Evolutionary conservation across 73 alveolate species (phyloP).

Genomic region (Symbiodinium pilosum): DNA sequence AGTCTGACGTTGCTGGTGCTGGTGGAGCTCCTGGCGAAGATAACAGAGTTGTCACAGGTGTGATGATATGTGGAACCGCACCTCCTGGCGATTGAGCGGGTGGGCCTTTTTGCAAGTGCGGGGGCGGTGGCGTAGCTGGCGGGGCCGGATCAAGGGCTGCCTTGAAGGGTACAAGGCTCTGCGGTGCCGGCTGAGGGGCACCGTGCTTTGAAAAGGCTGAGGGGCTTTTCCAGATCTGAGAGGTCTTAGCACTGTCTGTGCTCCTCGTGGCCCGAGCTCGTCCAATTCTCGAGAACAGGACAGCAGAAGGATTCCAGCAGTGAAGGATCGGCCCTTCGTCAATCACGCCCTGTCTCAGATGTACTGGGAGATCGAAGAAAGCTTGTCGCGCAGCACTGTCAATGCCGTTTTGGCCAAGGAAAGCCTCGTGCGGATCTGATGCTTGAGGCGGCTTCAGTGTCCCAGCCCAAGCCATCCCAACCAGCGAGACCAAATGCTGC

Average conservation of each 20-base stretch:
- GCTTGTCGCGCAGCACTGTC: neutral
- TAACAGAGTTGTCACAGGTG: no score
- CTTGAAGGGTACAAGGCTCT: neutral
- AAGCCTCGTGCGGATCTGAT: neutral
- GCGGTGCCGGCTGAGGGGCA: neutral
- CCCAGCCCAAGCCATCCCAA: slow-evolving; percentile 90
- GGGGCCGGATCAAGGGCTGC: no score
- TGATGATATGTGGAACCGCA: no score
- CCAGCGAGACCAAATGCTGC: slow-evolving; percentile 46
- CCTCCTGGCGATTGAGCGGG: no score
- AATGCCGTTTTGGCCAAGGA: neutral
- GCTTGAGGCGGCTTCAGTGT: slow-evolving; percentile 32
- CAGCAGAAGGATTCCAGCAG: slow-evolving; percentile 18
- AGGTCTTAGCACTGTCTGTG: no score
- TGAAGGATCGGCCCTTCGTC: slow-evolving; percentile 20
- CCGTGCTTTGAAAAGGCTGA: neutral
- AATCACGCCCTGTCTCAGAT: neutral
- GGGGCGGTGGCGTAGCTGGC: no score
- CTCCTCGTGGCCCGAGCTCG: neutral
- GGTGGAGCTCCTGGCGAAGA: no score
- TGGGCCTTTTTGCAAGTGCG: no score
- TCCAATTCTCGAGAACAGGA: neutral
- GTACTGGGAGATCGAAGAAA: neutral
- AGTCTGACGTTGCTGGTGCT: neutral
- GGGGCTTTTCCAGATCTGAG: no score